Percentiles rank a stretch among this genome's conserved stretches.
These are phyloP conservation scores for Spongospora subterranea DNA, from an alignment of 208 protist species.

Conservation along the genomic window DNA sequence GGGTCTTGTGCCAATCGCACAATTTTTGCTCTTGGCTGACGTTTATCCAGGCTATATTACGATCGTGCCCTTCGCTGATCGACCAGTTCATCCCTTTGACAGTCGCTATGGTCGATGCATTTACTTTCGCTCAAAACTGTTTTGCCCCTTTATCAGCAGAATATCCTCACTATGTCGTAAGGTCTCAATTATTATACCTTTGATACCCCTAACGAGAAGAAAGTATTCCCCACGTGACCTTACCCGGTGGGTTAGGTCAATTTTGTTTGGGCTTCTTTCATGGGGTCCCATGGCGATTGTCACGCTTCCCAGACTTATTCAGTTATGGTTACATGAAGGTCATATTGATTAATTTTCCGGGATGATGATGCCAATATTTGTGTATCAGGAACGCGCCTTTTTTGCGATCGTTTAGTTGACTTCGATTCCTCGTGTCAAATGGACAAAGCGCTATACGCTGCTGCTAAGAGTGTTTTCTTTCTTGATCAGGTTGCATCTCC, in stretches of 20 bases:
- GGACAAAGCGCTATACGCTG: neutral
- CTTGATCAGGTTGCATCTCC: constrained; percentile 32
- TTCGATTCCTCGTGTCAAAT: neutral
- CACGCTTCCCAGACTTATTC: neutral
- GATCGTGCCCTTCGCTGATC: constrained; percentile 76
- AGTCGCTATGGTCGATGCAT: constrained; percentile 67
- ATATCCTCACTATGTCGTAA: constrained; percentile 96
- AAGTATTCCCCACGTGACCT: constrained; percentile 79
- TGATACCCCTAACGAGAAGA: constrained; percentile 95
- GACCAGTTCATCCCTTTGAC: constrained; percentile 64
- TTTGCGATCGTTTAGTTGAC: constrained; percentile 20
- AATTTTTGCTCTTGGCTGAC: neutral
- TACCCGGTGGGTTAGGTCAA: constrained; percentile 77
- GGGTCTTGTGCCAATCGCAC: constrained; percentile 78
- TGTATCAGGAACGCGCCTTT: constrained; percentile 8
- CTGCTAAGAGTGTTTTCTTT: constrained; percentile 37
- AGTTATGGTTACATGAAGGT: constrained; percentile 45
- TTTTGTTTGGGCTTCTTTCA: constrained; percentile 20
- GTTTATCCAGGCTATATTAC: constrained; percentile 68
- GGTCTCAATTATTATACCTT: constrained; percentile 88
- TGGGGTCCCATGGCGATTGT: neutral
- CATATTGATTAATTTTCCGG: neutral
- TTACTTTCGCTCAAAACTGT: constrained; percentile 56
- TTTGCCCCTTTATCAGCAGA: constrained; percentile 69
- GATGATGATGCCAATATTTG: neutral